Percentiles rank a stretch among this genome's conserved stretches.
phyloP scores from a whole-genome alignment of 2,329 filamentous ascomycete species.

The Fusarium albidum region DNA sequence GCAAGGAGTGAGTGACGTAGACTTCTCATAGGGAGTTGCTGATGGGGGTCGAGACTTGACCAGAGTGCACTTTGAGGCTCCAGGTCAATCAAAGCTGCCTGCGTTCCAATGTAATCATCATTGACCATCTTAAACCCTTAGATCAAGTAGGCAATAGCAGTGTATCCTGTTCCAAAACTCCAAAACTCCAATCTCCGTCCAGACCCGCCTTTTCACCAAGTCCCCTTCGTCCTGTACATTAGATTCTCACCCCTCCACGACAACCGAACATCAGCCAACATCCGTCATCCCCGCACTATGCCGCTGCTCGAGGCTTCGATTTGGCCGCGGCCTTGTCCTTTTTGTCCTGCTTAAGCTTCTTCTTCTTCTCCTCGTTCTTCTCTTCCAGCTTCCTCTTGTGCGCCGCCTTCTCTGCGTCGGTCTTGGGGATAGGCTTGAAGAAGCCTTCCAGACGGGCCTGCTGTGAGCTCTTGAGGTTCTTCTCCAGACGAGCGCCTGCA shows the following conservation, averaged over 20 bases:
- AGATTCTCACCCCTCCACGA: conserved; percentile 3
- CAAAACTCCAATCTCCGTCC: conserved; percentile 33
- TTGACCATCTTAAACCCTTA: background rate
- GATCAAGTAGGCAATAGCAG: background rate
- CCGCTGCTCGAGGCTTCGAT: conserved; percentile 78
- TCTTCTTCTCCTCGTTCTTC: conserved; percentile 91
- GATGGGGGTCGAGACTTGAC: too few relatives aligned
- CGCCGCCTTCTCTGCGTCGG: conserved; percentile 81
- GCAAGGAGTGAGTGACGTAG: too few relatives aligned
- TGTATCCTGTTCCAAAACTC: conserved; percentile 23
- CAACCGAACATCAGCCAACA: background rate
- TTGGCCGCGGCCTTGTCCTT: conserved; percentile 95
- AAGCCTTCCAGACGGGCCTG: conserved; percentile 94
- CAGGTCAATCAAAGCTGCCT: too few relatives aligned
- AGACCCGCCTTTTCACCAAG: conserved; percentile 5
- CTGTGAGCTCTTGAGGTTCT: conserved; percentile 90
- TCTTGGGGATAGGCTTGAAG: conserved; percentile 92
- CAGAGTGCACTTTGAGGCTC: too few relatives aligned
- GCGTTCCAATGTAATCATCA: background rate
- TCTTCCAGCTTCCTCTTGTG: conserved; percentile 95
- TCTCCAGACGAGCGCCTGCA: conserved; percentile 80
- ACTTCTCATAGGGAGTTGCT: too few relatives aligned
- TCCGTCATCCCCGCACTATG: conserved; percentile 1
- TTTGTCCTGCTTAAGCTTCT: conserved; percentile 92
- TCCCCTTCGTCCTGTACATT: conserved; percentile 2